Evolutionary conservation across 2,329 filamentous ascomycete species (phyloP), one percentile per base, ranked within the genome.

Genomic region (Aspergillus piperis): DNA sequence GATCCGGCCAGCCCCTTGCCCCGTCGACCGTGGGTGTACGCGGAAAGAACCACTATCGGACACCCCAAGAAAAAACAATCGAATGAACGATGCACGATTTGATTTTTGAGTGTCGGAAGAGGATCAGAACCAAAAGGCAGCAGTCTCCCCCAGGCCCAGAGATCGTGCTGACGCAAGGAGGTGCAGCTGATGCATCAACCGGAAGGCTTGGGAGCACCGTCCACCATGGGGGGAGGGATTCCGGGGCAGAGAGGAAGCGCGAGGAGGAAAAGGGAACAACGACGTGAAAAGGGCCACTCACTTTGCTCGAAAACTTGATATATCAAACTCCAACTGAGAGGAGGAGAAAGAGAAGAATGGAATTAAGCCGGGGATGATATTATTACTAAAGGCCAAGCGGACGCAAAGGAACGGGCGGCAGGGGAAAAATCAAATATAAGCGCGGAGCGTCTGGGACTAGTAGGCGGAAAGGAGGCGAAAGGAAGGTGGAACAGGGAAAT

Each of bases 391-490:
- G 57, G 44, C 54, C 44, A 57, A 58, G 60, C 51, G 57, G 54
- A 61, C 54, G 51, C 25, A 41, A 58, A 58, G 49, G 55, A 58
- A 49, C 48, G 58, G 61, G 51, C 52, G 54, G 62, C 47, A 64
- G 63, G 63, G 57, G 58, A 62, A 61, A 63, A 62, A 57, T 60
- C 55, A 49, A 58, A 62, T 57, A 59, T 59, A 56, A 62, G 61
- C 60, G 64, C 58, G 60, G 39, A 57, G 60, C 57, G 53, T 59
- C 41, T 42, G 42, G 58, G 59, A 59, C 62, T 62, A 61, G 63
- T 62, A 61, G 63, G 62, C 49, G 36, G 65, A 64, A 66, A 64
- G 64, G 62, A 64, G 64, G 61, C 62, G 57, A 65, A 61, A 66
- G 61, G 58, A 64, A 55, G 58, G 55, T 65, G 61, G 61, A 64